These are phyloP conservation scores for Kurtzmaniella quercitrusa DNA, from an alignment of 1,139 yeast species.

Conservation along the genomic window DNA sequence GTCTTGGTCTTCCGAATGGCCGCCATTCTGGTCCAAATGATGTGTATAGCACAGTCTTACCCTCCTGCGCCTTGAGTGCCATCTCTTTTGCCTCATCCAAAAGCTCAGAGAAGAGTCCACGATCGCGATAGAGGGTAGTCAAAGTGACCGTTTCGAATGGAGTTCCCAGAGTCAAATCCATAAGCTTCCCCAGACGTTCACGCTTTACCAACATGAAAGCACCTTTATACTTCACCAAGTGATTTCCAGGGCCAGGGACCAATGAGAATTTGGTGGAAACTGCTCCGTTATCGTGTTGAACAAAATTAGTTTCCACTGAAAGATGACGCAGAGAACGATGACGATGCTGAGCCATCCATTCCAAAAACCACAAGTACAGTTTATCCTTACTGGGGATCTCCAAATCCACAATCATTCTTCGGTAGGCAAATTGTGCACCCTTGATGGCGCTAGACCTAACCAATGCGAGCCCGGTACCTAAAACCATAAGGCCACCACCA, in stretches of 20 bases:
- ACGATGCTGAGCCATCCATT: constrained; percentile 91
- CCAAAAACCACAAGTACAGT: constrained; percentile 90
- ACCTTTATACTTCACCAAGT: constrained; percentile 77
- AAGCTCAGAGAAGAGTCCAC: constrained; percentile 65
- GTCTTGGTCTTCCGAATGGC: constrained; percentile 94
- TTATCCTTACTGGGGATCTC: constrained; percentile 94
- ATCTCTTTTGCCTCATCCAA: constrained; percentile 78
- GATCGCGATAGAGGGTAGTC: constrained; percentile 84
- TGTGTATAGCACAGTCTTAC: constrained; percentile 89
- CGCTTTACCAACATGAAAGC: constrained; percentile 87
- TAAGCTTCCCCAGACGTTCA: constrained; percentile 83
- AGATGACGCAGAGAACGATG: constrained; percentile 75
- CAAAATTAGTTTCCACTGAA: constrained; percentile 81
- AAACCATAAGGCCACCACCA: constrained; percentile 92
- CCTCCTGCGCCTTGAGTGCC: constrained; percentile 83
- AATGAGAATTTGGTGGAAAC: constrained; percentile 82
- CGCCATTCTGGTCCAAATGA: constrained; percentile 99
- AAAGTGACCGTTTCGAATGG: constrained; percentile 95
- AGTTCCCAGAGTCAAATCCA: constrained; percentile 87
- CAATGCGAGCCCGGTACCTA: constrained; percentile 83
- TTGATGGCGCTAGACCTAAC: constrained; percentile 68
- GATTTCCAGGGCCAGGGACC: constrained; percentile 99
- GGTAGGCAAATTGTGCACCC: constrained; percentile 64
- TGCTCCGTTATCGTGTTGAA: constrained; percentile 92
- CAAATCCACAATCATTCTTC: constrained; percentile 83